phyloP scores from a whole-genome alignment of 1,139 yeast species.

The Arxiozyma heterogenica region DNA sequence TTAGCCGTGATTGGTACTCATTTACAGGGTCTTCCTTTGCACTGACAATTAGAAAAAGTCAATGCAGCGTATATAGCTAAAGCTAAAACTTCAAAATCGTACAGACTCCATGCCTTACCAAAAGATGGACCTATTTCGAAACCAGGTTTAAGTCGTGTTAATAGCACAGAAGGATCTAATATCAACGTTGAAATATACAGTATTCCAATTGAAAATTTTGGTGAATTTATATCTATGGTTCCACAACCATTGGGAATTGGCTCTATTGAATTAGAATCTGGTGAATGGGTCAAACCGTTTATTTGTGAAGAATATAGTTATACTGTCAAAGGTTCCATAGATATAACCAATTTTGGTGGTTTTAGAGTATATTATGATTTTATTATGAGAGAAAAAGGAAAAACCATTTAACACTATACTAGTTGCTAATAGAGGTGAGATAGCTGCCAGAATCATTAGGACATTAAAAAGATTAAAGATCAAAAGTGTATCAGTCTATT shows the following conservation, averaged over 20 bases:
- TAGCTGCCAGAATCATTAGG: constrained; percentile 86
- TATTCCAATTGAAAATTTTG: constrained; percentile 68
- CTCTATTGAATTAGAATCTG: constrained; percentile 68
- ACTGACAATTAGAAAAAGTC: constrained; percentile 87
- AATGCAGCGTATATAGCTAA: constrained; percentile 62
- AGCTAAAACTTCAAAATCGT: constrained; percentile 64
- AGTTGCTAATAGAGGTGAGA: constrained; percentile 96
- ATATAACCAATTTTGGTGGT: constrained; percentile 78
- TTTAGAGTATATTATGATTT: constrained; percentile 64
- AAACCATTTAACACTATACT: constrained; percentile 76
- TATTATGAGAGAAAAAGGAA: constrained; percentile 15
- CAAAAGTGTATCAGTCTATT: constrained; percentile 75
- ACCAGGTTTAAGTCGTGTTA: constrained; percentile 78
- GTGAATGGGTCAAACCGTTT: constrained; percentile 82
- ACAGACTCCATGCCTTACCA: constrained; percentile 75
- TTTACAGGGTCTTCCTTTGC: constrained; percentile 74
- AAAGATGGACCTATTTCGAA: constrained; percentile 63
- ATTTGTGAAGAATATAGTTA: constrained; percentile 90
- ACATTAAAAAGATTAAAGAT: constrained; percentile 76
- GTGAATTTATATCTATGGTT: constrained; percentile 74
- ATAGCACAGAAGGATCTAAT: constrained; percentile 41
- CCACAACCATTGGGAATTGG: constrained; percentile 96
- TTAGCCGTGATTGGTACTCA: constrained; percentile 97
- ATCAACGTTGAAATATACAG: constrained; percentile 77
- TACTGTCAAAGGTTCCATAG: constrained; percentile 56